Evolutionary conservation across 164 flowering plant species (phyloP).

Genomic region (Umbilicus rupestris): DNA sequence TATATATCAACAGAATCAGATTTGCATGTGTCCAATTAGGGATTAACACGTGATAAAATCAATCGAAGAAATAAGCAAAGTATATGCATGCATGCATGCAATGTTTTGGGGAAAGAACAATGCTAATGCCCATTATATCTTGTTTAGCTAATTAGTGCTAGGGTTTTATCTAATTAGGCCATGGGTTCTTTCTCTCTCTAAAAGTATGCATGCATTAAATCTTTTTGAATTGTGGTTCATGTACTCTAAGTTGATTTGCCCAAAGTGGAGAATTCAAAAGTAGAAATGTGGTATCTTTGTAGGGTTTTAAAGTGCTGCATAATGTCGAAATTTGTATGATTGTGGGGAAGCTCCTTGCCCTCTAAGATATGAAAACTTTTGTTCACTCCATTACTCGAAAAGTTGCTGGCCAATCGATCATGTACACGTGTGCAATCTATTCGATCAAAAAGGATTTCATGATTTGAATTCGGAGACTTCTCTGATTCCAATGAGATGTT

Average conservation of each 20-base stretch:
- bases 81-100: too few species aligned
- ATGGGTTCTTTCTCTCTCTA: too few species aligned
- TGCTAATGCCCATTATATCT: too few species aligned
- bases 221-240: too few species aligned
- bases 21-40: too few species aligned
- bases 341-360: constrained; percentile 1
- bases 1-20: too few species aligned
- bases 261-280: background rate
- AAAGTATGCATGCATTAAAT: too few species aligned
- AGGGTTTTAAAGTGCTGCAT: constrained; percentile 1
- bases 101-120: too few species aligned
- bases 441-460: background rate
- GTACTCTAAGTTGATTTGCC: background rate
- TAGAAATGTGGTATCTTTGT: background rate
- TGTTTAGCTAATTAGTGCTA: too few species aligned
- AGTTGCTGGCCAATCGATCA: background rate
- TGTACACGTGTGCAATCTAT: background rate
- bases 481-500: background rate
- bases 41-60: too few species aligned
- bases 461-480: background rate
- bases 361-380: constrained; percentile 1
- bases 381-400: background rate
- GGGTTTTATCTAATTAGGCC: too few species aligned
- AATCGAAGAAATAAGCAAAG: too few species aligned
- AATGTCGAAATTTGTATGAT: background rate